Base-by-base conservation (phyloP, 129 eudicot species). In the carrot (Daucus carota) region DNA sequence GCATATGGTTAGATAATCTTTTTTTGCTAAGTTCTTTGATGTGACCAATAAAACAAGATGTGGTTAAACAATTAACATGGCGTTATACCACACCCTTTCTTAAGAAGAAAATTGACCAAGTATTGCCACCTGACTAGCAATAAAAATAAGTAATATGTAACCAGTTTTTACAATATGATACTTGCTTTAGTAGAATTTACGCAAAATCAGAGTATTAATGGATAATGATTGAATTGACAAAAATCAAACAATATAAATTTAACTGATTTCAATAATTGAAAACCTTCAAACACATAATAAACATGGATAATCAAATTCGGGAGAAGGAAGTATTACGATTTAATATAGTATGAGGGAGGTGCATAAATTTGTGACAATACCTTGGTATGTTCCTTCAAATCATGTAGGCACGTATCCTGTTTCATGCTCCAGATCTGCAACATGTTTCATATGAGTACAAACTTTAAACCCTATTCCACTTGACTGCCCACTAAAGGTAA, bases 341-440 rank as follows among this genome's bases (percentile, higher is more conserved):
- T 31, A 29, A 63, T 34, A 29, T 31, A 22, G 38, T 28, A n/a
- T n/a, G n/a, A n/a, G 18, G 31, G 31, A 54, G 76, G 66, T 42
- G 28, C 17, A 29, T 65, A 46, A 73, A 52, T 36, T 70, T 11
- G 32, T 57, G 40, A 36, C 5, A 29, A 33, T 89, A 92, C 98
- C 89, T 87, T 92, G 78, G 94, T 38, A 87, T 92, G 98, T 75
- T 90, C 98, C 85, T 76, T 90, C 33, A 92, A 77, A 83, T 92
- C 98, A 82, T 90, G 87, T 83, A 92, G 26, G 76, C 86, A 92
- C 67, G 89, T 83, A 48, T 92, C 98, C 80, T 90, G 98, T 83
- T 90, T 90, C 86, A 87, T 46, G 83, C 92, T 90, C 98, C 98
- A 92, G 84, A 92, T 90, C 98, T 92, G 85, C 82, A 78, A 70